Evolutionary conservation across 148 eudicot genomes (phyloP).

Genomic region (Tetragonia tetragonoides): DNA sequence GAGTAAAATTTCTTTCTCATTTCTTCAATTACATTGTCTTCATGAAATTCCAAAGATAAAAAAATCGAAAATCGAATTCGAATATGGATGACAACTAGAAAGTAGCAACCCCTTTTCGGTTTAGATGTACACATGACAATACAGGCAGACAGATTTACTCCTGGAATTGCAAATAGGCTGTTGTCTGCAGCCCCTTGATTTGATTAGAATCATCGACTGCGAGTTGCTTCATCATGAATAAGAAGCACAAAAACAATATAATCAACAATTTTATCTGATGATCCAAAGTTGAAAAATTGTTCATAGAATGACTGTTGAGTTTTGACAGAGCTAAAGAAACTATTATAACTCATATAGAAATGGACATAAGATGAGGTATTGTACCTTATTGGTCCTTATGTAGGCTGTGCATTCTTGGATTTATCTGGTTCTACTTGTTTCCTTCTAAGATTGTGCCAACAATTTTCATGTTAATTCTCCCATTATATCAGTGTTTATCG

Average conservation of each 20-base stretch:
- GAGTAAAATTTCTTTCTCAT: background rate
- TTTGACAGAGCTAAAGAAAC: no score
- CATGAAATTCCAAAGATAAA: background rate
- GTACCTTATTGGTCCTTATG: background rate
- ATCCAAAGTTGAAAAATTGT: background rate
- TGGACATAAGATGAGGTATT: background rate
- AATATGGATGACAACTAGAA: no score
- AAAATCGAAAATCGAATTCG: no score
- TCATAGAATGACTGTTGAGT: background rate
- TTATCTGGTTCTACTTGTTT: background rate
- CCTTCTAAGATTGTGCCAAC: background rate
- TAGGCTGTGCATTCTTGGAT: background rate
- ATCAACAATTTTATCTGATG: background rate
- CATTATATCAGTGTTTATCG: slow-evolving; percentile 63
- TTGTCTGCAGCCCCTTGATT: background rate
- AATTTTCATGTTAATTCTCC: slow-evolving; percentile 4
- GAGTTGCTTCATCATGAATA: background rate
- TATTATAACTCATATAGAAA: background rate
- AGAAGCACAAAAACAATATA: background rate
- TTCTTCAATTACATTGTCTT: background rate
- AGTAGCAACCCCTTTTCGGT: background rate
- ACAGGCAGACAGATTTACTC: background rate
- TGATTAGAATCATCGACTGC: background rate
- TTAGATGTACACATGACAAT: background rate
- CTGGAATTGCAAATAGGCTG: background rate